Base-by-base conservation (phyloP, 1,284 basidiomycete species). In the Ceratobasidium sp. region DNA sequence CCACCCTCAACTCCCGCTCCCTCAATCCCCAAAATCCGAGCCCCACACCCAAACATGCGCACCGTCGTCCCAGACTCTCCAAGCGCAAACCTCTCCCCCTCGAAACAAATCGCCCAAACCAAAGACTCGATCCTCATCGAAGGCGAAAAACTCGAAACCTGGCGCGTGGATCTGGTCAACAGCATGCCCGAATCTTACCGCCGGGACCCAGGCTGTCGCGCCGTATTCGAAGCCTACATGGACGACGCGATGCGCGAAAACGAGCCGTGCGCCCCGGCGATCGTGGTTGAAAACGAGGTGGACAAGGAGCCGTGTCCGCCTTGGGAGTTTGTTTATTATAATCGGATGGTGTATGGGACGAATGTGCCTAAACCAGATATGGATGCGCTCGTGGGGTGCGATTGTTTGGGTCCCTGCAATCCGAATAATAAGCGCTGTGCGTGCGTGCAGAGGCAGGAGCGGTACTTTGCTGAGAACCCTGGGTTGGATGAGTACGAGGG, bases 241-340 rank as follows among this genome's bases (percentile, higher is more conserved):
- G 64, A 67, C 25, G 64, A 67, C 38, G 64, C 64, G 8, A 54
- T 67, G 50, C 64, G 64, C 5, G 75, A 78, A 1, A 87, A 90
- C 72, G 91, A 92, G 74, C 87, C 85, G 0, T 76, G 83, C 50
- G 87, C 89, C 0, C 90, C 90, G 0, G 78, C 78, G 1, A 90
- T 94, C 72, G 77, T 79, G 17, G 82, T 95, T 13, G 78, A 84
- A 70, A 92, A 93, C 73, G 76, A 82, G 0, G 79, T 91, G 22
- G 90, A 91, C 70, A 77, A 82, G 6, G 87, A 90, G 68, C 81
- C 83, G 0, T 87, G 87, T 6, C 90, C 90, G 0, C 83, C 82
- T 5, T 90, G 87, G 84, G 91, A 93, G 74, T 92, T 92, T 73
- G 81, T 87, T 72, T 93, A 93, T 75, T 86, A 88, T 12, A 92